Percentiles rank a stretch among this genome's conserved stretches.
Conservation (phyloP, 257 asterid species). For the Penstemon eatonii region DNA sequence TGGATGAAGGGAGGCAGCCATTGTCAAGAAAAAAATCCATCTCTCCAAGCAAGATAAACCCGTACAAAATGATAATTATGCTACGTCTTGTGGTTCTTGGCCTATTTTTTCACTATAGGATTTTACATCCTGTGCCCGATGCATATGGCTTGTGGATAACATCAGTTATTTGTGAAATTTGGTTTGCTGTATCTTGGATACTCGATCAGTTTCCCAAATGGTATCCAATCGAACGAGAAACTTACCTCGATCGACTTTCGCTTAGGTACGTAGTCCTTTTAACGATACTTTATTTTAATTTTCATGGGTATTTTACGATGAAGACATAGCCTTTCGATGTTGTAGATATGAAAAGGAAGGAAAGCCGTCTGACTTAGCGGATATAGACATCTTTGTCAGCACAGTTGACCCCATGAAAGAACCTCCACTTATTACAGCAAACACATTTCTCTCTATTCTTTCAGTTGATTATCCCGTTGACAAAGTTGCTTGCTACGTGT, state of each 20-base stretch:
- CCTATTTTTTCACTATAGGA: slow-evolving; percentile 77
- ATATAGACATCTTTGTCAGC: slow-evolving; percentile 74
- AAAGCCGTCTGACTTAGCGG: slow-evolving; percentile 66
- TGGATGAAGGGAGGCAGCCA: slow-evolving; percentile 97
- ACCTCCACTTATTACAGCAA: slow-evolving; percentile 81
- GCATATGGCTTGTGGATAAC: slow-evolving; percentile 89
- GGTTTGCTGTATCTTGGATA: slow-evolving; percentile 94
- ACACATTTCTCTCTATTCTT: slow-evolving; percentile 81
- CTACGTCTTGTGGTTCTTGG: slow-evolving; percentile 81
- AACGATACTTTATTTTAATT: not conserved
- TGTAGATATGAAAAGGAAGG: slow-evolving; percentile 85
- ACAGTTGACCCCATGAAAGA: slow-evolving; percentile 90
- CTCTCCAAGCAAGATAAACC: slow-evolving; percentile 81
- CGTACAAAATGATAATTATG: slow-evolving; percentile 73
- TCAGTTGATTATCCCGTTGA: slow-evolving; percentile 85
- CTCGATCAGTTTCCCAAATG: slow-evolving; percentile 96
- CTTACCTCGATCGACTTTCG: slow-evolving; percentile 87
- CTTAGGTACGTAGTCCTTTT: slow-evolving; percentile 53
- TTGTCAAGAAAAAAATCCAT: slow-evolving; percentile 83
- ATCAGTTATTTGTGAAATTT: slow-evolving; percentile 89
- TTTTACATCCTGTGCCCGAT: slow-evolving; percentile 76
- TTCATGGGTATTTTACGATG: not conserved
- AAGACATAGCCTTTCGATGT: not conserved
- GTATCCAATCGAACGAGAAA: slow-evolving; percentile 84
- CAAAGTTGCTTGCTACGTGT: slow-evolving; percentile 78